Evolutionary conservation across 176 grass and related monocot genomes (phyloP).

Genomic region (Aegilops speltoides): DNA sequence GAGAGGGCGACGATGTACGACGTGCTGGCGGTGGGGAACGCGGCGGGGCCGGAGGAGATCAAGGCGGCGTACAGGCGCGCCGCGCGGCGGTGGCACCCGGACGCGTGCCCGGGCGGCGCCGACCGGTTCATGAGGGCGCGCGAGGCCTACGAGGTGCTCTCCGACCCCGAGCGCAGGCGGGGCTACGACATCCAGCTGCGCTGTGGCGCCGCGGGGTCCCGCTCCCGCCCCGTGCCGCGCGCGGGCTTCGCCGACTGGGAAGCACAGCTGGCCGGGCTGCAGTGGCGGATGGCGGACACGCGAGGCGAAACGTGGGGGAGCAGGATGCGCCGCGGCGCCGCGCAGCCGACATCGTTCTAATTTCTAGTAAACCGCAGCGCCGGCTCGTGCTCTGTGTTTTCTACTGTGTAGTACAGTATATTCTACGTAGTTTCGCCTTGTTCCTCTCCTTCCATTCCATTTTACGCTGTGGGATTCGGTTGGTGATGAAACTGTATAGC

Average conservation of each 20-base stretch:
- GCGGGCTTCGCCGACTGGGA: conserved; percentile 51
- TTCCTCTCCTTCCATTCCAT: neutral
- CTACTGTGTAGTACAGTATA: no score
- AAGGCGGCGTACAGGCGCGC: conserved; percentile 69
- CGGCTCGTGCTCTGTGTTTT: neutral
- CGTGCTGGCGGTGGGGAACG: conserved; percentile 51
- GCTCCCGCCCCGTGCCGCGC: neutral
- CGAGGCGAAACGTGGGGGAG: conserved; percentile 58
- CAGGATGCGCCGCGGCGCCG: conserved; percentile 42
- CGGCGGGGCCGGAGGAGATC: conserved; percentile 63
- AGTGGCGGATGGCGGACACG: conserved; percentile 32
- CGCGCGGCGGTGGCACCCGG: conserved; percentile 80
- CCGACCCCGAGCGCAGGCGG: conserved; percentile 56
- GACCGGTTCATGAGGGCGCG: conserved; percentile 66
- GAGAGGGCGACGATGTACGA: conserved; percentile 67
- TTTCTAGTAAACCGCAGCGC: neutral
- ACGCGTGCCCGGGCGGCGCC: conserved; percentile 54
- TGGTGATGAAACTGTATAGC: neutral
- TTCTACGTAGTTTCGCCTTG: neutral
- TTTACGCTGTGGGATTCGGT: neutral
- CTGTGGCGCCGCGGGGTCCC: conserved; percentile 1
- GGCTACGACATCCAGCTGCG: conserved; percentile 74
- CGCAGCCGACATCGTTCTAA: neutral
- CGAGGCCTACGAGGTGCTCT: conserved; percentile 88
- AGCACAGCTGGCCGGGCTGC: conserved; percentile 53